Base-by-base conservation (phyloP, 108 stramenopile genomes). In the Bacterosira constricta region DNA sequence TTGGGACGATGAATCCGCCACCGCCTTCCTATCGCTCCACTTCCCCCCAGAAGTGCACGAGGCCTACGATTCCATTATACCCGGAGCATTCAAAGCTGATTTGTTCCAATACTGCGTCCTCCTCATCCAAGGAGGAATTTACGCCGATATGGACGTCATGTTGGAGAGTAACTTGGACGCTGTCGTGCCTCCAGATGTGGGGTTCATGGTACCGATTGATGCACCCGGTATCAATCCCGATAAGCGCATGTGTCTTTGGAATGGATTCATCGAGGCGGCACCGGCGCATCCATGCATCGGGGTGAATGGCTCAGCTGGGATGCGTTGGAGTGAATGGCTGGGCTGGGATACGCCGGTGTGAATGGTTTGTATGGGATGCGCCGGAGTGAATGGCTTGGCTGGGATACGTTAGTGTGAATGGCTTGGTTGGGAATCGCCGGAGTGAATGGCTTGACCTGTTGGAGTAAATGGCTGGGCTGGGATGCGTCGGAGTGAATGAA, bases 21-120 rank as follows among this genome's bases (percentile, higher is more conserved):
- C 46, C 18, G 68, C 83, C 34, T 88, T 88, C 72, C 68, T 92
- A 42, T 45, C 34, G 8, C 75, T 79, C 7, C 91, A 92, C 52
- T 92, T 90, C 59, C 91, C 91, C 18, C 83, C 84, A 1, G 86
- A 88, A 50, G 79, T 92, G 34, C 74, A 72, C 23, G 76, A 90
- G 42, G 91, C 91, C 2, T 92, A 90, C 65, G 83, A 91, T 39
- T 61, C 86, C 3, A 78, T 91, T 7, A 62, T 73, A 23, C 90
- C 90, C 10, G 90, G 90, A 30, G 79, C 79, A 18, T 80, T 80
- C 79, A 80, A 83, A 42, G 86, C 86, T 13, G 86, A 87, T 69
- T 76, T 87, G 39, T 87, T 87, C 51, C 83, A 83, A 6, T 87
- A 87, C 53, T 87, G 86, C 54, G 83, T 87, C 3, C 44, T 87